Evolutionary conservation across 805 yeast species (phyloP), one percentile per base, ranked within the genome.

Genomic region (Starmerella powellii): DNA sequence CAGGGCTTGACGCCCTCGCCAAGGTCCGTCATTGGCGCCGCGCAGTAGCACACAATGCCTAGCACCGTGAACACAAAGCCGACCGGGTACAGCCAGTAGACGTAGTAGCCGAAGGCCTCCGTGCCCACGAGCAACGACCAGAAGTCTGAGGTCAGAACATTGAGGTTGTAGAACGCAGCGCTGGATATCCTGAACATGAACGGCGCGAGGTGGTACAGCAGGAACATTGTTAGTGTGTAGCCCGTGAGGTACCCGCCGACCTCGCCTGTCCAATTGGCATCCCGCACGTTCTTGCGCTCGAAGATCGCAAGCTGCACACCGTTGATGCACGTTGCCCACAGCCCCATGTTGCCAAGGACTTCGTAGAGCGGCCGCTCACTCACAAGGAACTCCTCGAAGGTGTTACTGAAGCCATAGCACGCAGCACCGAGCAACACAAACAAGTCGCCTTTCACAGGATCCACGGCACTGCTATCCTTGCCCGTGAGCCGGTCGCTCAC

Each of bases 241-340:
- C 71, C 71, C n/a, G 55, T 58, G 37, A 67, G 63, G 52, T 63
- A 67, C 20, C 71, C 70, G 16, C 62, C 71, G 35, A 67, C 66
- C 23, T 52, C 42, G 26, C 54, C 49, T 26, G 56, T 55, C 71
- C 71, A 66, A 26, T 46, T 41, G 10, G 71, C 70, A 3, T 63
- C 50, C 12, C 45, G 40, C 39, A 66, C 52, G 19, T 62, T 53
- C 18, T 49, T 37, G 15, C 71, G 59, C 44, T 66, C 71, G 40
- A 66, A 66, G 32, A 66, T 67, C 23, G 69, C 68, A 15, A 57
- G 54, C 48, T 67, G 70, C 6, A 66, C 68, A 17, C 70, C 71
- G 48, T 61, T 67, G 47, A 66, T 66, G 34, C 64, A 42, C 42
- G 56, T 47, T 3, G 62, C 71, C 60, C 63, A 66, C 52, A 66